phyloP scores from a whole-genome alignment of 495 filamentous ascomycete species.

The Acidomyces sp. region DNA sequence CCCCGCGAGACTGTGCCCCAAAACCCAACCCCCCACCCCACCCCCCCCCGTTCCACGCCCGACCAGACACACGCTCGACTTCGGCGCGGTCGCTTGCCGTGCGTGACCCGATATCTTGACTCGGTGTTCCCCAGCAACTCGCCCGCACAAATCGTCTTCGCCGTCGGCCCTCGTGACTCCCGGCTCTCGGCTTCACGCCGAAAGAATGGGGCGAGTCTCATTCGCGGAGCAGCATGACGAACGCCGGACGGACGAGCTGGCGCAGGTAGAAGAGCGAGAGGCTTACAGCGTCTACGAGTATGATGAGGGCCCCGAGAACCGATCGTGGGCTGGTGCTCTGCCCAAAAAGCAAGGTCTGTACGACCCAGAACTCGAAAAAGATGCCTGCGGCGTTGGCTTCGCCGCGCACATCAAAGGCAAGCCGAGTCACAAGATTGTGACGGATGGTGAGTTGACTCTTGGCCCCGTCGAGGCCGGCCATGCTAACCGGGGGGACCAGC shows the following conservation, averaged over 20 bases:
- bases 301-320: slow-evolving; percentile 52
- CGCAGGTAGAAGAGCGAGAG: slow-evolving; percentile 39
- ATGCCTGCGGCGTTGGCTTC: slow-evolving; percentile 99
- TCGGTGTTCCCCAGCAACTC: neutral
- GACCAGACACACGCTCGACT: neutral
- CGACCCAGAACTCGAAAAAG: slow-evolving; percentile 91
- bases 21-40: neutral
- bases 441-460: slow-evolving; percentile 78
- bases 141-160: neutral
- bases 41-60: neutral
- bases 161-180: slow-evolving; percentile 1
- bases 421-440: slow-evolving; percentile 96
- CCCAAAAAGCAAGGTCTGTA: slow-evolving; percentile 98
- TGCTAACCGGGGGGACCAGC: too few species aligned
- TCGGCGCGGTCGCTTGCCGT: neutral
- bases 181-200: slow-evolving; percentile 28
- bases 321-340: slow-evolving; percentile 88
- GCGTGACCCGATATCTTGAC: neutral
- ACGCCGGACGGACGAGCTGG: slow-evolving; percentile 37
- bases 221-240: slow-evolving; percentile 53
- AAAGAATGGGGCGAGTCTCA: slow-evolving; percentile 51
- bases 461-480: too few species aligned
- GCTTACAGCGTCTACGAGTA: slow-evolving; percentile 59
- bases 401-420: slow-evolving; percentile 97
- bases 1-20: too few species aligned